A percentile compares a stretch with the other conserved stretches of the same genome.
These are phyloP conservation scores for Lantana camara DNA, from an alignment of 257 asterid genomes.

Conservation along the genomic window DNA sequence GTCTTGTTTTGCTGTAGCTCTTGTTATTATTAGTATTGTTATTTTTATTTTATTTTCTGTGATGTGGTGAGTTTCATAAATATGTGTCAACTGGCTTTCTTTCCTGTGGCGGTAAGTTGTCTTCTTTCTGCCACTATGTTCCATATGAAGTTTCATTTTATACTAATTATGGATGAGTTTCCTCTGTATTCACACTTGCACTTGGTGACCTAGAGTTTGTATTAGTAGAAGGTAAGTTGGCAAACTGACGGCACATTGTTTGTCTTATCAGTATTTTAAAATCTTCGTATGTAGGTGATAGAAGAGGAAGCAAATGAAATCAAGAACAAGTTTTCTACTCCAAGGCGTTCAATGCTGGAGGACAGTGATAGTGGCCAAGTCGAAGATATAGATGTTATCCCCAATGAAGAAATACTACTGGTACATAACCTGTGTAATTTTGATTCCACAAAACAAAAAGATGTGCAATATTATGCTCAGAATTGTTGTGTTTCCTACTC, in stretches of 20 bases:
- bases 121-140: slow-evolving; percentile 1
- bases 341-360: slow-evolving; percentile 90
- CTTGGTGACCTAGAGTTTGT: neutral
- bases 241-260: slow-evolving; percentile 15
- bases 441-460: slow-evolving; percentile 12
- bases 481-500: slow-evolving; percentile 24
- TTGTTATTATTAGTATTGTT: neutral
- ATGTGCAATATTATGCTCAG: slow-evolving; percentile 23
- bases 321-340: slow-evolving; percentile 78
- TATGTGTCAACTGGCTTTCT: slow-evolving; percentile 14
- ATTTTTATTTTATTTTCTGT: neutral
- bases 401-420: slow-evolving; percentile 94
- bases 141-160: slow-evolving; percentile 5
- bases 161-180: neutral
- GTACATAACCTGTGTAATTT: slow-evolving; percentile 41
- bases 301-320: slow-evolving; percentile 88
- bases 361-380: slow-evolving; percentile 79
- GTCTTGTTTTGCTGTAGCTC: too few relatives aligned
- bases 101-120: slow-evolving; percentile 6
- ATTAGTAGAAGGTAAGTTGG: neutral
- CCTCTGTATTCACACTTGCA: slow-evolving; percentile 9
- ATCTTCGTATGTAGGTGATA: slow-evolving; percentile 52
- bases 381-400: slow-evolving; percentile 92
- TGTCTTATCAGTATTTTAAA: slow-evolving; percentile 14
- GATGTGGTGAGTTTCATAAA: slow-evolving; percentile 13